Evolutionary conservation across 495 filamentous ascomycete genomes (phyloP).

Genomic region (Endocarpon pusillum): DNA sequence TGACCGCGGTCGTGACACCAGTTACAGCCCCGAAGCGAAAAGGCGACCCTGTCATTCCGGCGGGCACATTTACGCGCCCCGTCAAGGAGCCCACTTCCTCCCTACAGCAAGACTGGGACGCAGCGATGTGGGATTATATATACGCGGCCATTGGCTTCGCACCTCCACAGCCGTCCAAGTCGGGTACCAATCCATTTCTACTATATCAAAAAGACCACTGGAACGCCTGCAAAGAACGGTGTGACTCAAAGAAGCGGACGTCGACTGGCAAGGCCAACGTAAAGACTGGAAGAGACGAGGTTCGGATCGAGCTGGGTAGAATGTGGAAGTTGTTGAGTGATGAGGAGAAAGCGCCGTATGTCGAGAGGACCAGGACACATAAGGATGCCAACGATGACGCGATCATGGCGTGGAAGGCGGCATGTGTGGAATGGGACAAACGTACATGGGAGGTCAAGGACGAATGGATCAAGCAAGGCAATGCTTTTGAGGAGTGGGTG

Average conservation of each 20-base stretch:
- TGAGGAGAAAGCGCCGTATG: slow-evolving; percentile 55
- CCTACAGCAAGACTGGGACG: slow-evolving; percentile 40
- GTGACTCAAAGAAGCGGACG: slow-evolving; percentile 46
- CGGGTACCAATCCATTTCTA: slow-evolving; percentile 25
- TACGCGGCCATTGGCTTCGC: slow-evolving; percentile 52
- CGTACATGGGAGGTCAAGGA: slow-evolving; percentile 39
- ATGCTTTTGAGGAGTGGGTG: slow-evolving; percentile 31
- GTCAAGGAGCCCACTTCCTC: slow-evolving; percentile 5
- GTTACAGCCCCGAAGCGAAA: slow-evolving; percentile 31
- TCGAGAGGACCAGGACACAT: slow-evolving; percentile 50
- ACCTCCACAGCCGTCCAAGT: slow-evolving; percentile 42
- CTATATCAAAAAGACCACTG: slow-evolving; percentile 69
- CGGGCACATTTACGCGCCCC: slow-evolving; percentile 1
- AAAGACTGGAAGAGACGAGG: slow-evolving; percentile 51
- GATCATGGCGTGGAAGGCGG: slow-evolving; percentile 37
- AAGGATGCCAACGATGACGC: slow-evolving; percentile 43
- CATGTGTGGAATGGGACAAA: slow-evolving; percentile 52
- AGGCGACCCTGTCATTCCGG: slow-evolving; percentile 13
- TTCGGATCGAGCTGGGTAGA: slow-evolving; percentile 62
- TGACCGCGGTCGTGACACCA: slow-evolving; percentile 13
- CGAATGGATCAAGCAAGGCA: slow-evolving; percentile 38
- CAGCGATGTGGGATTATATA: slow-evolving; percentile 52
- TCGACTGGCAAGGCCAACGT: slow-evolving; percentile 49
- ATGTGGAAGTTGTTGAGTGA: slow-evolving; percentile 71
- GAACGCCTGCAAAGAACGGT: slow-evolving; percentile 51